Evolutionary conservation across 2,329 filamentous ascomycete genomes (phyloP).

Genomic region (Bertia moriformis): DNA sequence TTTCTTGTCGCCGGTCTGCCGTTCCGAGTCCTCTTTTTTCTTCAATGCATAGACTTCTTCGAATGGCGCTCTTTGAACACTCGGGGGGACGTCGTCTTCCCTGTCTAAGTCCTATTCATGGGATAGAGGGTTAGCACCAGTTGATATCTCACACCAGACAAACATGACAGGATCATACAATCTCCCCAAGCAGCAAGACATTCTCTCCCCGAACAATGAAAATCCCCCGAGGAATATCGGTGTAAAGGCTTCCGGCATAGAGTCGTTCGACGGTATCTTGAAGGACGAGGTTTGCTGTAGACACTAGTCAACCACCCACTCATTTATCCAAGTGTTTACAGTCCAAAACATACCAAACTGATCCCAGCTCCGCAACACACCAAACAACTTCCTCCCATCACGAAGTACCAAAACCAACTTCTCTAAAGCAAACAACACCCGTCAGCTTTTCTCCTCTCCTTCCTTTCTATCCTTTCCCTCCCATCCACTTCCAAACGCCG

Average conservation of each 20-base stretch:
- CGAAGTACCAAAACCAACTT: slow-evolving; percentile 53
- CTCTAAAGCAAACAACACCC: slow-evolving; percentile 25
- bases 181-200: slow-evolving; percentile 51
- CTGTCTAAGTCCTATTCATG: slow-evolving; percentile 48
- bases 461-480: too few species aligned
- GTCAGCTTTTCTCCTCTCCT: slow-evolving; percentile 3
- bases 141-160: slow-evolving; percentile 1
- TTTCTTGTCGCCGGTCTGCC: slow-evolving; percentile 39
- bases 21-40: slow-evolving; percentile 34
- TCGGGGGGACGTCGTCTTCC: slow-evolving; percentile 42
- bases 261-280: slow-evolving; percentile 53
- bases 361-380: slow-evolving; percentile 55
- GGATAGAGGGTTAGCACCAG: background rate
- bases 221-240: slow-evolving; percentile 47
- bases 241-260: slow-evolving; percentile 45
- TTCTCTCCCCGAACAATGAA: slow-evolving; percentile 58
- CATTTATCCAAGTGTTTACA: background rate
- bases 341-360: slow-evolving; percentile 42
- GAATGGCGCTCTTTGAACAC: slow-evolving; percentile 21
- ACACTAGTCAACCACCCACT: background rate
- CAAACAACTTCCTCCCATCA: slow-evolving; percentile 54
- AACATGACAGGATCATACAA: slow-evolving; percentile 23
- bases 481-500: too few species aligned
- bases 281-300: slow-evolving; percentile 48
- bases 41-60: slow-evolving; percentile 44